Percentiles rank a stretch among this genome's conserved stretches.
phyloP scores from a whole-genome alignment of 148 eudicot species.

The Simmondsia chinensis region DNA sequence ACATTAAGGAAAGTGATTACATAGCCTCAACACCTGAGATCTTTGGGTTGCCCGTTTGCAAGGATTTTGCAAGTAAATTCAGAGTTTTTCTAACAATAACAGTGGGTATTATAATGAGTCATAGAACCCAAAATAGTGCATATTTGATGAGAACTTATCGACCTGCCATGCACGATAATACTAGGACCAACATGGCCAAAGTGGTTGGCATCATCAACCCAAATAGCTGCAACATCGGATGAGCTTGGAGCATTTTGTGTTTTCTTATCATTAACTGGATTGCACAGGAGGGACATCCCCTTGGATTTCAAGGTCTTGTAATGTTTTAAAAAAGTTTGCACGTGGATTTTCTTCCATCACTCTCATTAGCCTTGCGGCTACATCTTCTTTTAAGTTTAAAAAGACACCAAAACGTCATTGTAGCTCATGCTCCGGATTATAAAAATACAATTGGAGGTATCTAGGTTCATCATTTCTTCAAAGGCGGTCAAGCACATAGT shows the following conservation, averaged over 20 bases:
- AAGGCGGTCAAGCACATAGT: neutral
- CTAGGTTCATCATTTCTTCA: neutral
- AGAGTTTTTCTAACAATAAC: too few relatives aligned
- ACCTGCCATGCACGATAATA: neutral
- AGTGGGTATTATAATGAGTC: slow-evolving; percentile 1
- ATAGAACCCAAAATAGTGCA: neutral
- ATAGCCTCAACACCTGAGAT: too few relatives aligned
- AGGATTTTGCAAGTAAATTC: too few relatives aligned
- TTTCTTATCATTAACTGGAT: neutral
- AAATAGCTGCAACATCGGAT: neutral
- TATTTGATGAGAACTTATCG: neutral
- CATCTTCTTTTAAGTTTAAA: neutral
- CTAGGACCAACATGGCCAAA: neutral
- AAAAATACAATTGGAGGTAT: slow-evolving; percentile 6
- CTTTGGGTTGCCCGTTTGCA: too few relatives aligned
- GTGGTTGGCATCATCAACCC: neutral
- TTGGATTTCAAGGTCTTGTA: neutral
- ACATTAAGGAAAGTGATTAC: too few relatives aligned
- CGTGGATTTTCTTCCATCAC: slow-evolving; percentile 1
- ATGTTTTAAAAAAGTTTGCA: neutral
- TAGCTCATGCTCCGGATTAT: slow-evolving; percentile 7
- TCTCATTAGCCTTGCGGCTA: neutral
- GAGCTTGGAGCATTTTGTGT: neutral
- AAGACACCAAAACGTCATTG: neutral
- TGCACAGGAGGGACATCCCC: too few relatives aligned